Base-by-base conservation (phyloP, 2,329 filamentous ascomycete species). In the Aspergillus persii region DNA sequence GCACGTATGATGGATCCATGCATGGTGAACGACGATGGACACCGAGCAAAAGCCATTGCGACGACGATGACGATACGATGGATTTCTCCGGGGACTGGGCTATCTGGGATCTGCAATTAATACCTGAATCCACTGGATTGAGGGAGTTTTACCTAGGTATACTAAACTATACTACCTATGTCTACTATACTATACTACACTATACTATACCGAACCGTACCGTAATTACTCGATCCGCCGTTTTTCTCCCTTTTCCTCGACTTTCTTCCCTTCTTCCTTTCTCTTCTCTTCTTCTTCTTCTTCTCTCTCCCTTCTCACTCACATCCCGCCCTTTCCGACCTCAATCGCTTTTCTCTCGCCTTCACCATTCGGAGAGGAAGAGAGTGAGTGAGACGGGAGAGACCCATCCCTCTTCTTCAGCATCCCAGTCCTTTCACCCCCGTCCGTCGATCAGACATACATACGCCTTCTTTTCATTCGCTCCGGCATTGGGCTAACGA, bases 361-460 rank as follows among this genome's bases (percentile, higher is more conserved):
- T 12, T 36, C 33, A 11, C 11, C 33, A 11, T 36, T 23, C 18
- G 30, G 30, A 31, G 30, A 31, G 6, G 6, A 31, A 31, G 30
- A 31, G 30, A 31, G 30, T 31, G 30, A 31, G 30, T 8, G 30
- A 31, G 30, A 23, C 30, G 30, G 8, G 30, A 31, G 30, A 31
- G 30, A 23, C 18, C 18, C 18, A 23, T 23, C 18, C 18, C 48
- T 52, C 39, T 48, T 27, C 39, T 36, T 55, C 30, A 49, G 53
- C 53, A 53, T 50, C 54, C 54, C 53, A 27, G 33, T 39, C 31
- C 36, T 50, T 23, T 55, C 46, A 23, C 56, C 46, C 54, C 60
- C 58, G 55, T 61, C 57, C 58, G 64, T 63, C 63, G 60, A 65
- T 66, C 63, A 62, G 63, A 59, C 57, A 59, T 60, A 59, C 57